Conservation (phyloP, 441 rosid genomes). For the Aleurites moluccanus region DNA sequence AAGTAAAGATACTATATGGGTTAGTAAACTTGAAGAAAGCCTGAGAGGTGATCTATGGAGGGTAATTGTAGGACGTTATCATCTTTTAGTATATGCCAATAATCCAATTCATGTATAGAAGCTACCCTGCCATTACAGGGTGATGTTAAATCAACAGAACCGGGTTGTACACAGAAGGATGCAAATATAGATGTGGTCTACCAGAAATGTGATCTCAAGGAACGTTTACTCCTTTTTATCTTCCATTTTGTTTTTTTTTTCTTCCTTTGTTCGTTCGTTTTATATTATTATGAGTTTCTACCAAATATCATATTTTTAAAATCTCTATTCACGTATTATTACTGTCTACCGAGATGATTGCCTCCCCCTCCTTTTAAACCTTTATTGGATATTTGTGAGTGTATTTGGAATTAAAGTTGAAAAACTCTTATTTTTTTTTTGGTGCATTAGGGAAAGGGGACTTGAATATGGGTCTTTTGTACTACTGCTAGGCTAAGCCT, state of each 20-base stretch:
- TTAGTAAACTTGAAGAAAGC: slow-evolving; percentile 12
- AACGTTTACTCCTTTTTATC: slow-evolving; percentile 29
- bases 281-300: slow-evolving; percentile 24
- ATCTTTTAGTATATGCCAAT: slow-evolving; percentile 33
- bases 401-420: too few species aligned
- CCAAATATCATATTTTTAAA: slow-evolving; percentile 23
- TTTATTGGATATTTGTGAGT: too few species aligned
- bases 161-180: slow-evolving; percentile 32
- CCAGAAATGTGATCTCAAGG: slow-evolving; percentile 21
- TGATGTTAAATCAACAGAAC: slow-evolving; percentile 28
- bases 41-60: slow-evolving; percentile 26
- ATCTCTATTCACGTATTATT: slow-evolving; percentile 8
- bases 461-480: too few species aligned
- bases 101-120: slow-evolving; percentile 44
- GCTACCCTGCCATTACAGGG: slow-evolving; percentile 47
- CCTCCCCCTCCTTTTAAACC: not conserved
- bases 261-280: slow-evolving; percentile 6
- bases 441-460: too few species aligned
- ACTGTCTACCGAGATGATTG: not conserved
- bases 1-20: not conserved
- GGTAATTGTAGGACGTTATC: slow-evolving; percentile 19
- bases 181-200: slow-evolving; percentile 32
- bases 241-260: slow-evolving; percentile 14
- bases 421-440: too few species aligned
- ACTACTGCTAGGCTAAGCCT: too few species aligned